These are phyloP conservation scores for Pyronema domesticum DNA, from an alignment of 495 filamentous ascomycete species.

Conservation along the genomic window DNA sequence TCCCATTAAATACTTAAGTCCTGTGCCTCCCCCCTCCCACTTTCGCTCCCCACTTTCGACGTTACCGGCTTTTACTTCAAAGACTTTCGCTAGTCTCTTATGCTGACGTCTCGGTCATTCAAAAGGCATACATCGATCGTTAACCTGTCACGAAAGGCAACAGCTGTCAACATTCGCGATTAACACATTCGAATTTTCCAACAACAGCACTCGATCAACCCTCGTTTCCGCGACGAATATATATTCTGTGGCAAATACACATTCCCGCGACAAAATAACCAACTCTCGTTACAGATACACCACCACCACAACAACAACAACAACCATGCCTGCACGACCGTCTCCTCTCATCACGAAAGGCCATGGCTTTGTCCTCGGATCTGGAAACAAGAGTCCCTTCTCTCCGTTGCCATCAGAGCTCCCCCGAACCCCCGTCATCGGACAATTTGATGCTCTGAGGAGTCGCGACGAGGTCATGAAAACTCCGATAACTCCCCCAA, in stretches of 20 bases:
- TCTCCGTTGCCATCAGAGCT: constrained; percentile 23
- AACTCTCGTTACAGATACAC: no score
- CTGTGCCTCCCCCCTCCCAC: not conserved
- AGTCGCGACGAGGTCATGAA: constrained; percentile 26
- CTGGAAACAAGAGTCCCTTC: constrained; percentile 6
- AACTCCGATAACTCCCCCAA: constrained; percentile 84
- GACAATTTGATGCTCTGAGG: constrained; percentile 16
- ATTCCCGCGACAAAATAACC: not conserved
- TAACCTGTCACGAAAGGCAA: not conserved
- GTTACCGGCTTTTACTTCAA: not conserved
- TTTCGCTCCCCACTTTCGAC: not conserved
- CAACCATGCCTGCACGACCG: constrained; percentile 1
- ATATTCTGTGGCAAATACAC: not conserved
- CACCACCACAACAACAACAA: no score
- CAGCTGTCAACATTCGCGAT: not conserved
- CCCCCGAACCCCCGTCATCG: constrained; percentile 20
- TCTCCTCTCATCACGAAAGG: constrained; percentile 1
- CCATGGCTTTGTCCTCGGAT: not conserved
- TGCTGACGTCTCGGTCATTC: not conserved
- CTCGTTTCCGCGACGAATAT: not conserved
- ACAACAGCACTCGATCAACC: not conserved
- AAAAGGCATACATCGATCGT: not conserved
- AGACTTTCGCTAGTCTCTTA: constrained; percentile 1
- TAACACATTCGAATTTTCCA: no score
- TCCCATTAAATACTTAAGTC: not conserved